phyloP scores from a whole-genome alignment of 2,329 filamentous ascomycete species.

The Microsporum ferrugineum region DNA sequence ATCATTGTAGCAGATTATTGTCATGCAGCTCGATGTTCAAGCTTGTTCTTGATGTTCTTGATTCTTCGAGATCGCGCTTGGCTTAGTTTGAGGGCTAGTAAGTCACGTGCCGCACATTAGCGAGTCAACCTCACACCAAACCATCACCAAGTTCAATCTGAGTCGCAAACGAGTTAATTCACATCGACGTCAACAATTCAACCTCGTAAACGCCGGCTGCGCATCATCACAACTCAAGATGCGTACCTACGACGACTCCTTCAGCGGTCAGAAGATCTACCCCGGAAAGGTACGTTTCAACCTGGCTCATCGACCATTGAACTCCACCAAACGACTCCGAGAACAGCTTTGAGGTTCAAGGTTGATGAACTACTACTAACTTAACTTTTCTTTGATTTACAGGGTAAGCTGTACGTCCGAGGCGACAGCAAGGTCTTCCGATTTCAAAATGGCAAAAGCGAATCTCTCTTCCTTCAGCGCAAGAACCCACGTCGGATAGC shows the following conservation, averaged over 20 bases:
- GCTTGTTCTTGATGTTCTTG: neutral
- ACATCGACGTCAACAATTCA: conserved; percentile 29
- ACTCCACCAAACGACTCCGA: neutral
- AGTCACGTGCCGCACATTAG: conserved; percentile 36
- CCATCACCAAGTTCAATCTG: conserved; percentile 25
- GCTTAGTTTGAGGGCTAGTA: conserved; percentile 15
- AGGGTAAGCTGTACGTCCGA: conserved; percentile 99
- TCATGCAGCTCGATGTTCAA: neutral
- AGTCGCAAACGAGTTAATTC: conserved; percentile 26
- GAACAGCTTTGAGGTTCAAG: neutral
- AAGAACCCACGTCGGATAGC: conserved; percentile 99
- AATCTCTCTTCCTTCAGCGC: conserved; percentile 99
- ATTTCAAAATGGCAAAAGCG: conserved; percentile 99
- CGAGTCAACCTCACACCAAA: conserved; percentile 31
- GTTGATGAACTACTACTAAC: conserved; percentile 6
- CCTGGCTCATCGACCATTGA: neutral
- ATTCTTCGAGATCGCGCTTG: neutral
- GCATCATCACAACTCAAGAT: conserved; percentile 43
- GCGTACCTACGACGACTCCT: conserved; percentile 68
- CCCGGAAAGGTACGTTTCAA: conserved; percentile 57
- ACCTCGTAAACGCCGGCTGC: conserved; percentile 30
- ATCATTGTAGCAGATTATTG: too few species aligned
- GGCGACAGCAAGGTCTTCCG: conserved; percentile 99
- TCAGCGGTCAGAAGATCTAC: conserved; percentile 69
- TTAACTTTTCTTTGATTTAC: conserved; percentile 25